Base-by-base conservation (phyloP, 495 filamentous ascomycete species). In the Antarctomyces pellizariae region DNA sequence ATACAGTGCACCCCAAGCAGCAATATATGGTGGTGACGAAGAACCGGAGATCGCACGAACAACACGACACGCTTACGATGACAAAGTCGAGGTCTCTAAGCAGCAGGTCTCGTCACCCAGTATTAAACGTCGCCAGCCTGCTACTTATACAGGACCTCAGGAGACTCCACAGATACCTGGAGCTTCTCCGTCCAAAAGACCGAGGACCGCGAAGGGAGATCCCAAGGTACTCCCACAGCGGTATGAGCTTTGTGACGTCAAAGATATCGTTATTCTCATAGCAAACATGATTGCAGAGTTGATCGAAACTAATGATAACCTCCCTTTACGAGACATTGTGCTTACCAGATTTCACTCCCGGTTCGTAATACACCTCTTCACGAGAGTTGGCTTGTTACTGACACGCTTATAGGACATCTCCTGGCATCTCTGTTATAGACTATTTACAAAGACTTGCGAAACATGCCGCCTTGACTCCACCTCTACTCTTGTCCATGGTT, bases 401-500 rank as follows among this genome's bases (percentile, higher is more conserved):
- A 49, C 27, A 13, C 24, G 8, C 15, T 4, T 16, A n/a, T 26
- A 78, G 74, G 42, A 83, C 86, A 3, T 77, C 86, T 2, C 86
- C 86, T 4, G 82, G 75, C 25, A 97, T 97, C 20, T 89, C 78
- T 25, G 82, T 97, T 10, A 53, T 64, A 18, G 86, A 95, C 43
- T 97, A 97, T 46, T 59, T 97, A 4, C 71, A 82, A 39, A 73
- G 86, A 30, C 59, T 97, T 10, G 82, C 86, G 7, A 82, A 80
- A 24, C 86, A 97, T 46, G 86, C 86, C 15, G 91, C 83, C 1
- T 62, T 97, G 1, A 75, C 76, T 4, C 83, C 86, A 4, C 83
- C 86, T 4, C 76, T 97, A 29, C 63, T 97, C n/a, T 62, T 97
- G n/a, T 82, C 79, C 34, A 97, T 97, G 83, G 86, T 97, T 28